Conservation (phyloP, 140 eudicot genomes). For the Stevia rebaudiana region DNA sequence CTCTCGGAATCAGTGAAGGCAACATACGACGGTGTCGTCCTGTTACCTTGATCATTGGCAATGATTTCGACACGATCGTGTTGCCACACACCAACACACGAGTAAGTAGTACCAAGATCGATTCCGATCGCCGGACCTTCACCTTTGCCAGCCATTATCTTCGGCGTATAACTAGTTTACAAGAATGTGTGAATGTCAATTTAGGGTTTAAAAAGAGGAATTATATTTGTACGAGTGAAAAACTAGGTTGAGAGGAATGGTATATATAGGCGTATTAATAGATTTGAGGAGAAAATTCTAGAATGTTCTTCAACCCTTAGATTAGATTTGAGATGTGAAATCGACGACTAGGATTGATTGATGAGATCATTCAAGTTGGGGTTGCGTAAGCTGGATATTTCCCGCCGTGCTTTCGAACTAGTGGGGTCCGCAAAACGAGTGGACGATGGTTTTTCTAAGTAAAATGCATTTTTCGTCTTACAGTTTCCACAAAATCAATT, state of each 20-base stretch:
- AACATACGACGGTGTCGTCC: slow-evolving; percentile 38
- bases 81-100: slow-evolving; percentile 40
- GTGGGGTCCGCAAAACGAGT: not conserved
- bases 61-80: slow-evolving; percentile 38
- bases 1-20: slow-evolving; percentile 32
- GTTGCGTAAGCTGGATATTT: slow-evolving; percentile 1
- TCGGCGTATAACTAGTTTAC: not conserved
- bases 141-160: slow-evolving; percentile 33
- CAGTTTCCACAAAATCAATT: no score
- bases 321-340: not conserved
- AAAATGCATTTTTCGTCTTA: no score
- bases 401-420: not conserved
- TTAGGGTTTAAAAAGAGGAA: slow-evolving; percentile 8
- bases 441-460: not conserved
- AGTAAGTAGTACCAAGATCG: slow-evolving; percentile 34
- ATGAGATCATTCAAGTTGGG: not conserved
- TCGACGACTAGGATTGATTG: slow-evolving; percentile 12
- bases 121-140: slow-evolving; percentile 38
- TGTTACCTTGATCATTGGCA: slow-evolving; percentile 33
- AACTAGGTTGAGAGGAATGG: not conserved
- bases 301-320: slow-evolving; percentile 19
- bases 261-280: not conserved
- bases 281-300: slow-evolving; percentile 7
- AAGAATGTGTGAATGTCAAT: not conserved
- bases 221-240: not conserved